Evolutionary conservation across 768 basidiomycete genomes (phyloP), one percentile per base, ranked within the genome.

Genomic region (Suillus sp.): DNA sequence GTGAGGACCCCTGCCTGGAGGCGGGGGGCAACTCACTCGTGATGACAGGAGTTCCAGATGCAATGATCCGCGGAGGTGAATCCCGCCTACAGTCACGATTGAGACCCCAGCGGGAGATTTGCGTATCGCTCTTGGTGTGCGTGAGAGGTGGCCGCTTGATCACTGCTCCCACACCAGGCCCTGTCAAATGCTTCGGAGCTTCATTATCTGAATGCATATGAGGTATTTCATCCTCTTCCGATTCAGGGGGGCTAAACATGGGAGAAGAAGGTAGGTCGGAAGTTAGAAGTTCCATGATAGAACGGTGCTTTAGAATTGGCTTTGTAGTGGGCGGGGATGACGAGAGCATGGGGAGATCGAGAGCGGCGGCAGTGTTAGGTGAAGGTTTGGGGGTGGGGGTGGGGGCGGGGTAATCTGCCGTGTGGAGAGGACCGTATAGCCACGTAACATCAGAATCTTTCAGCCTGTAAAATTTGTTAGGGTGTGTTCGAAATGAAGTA

Each of bases 401-500:
- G 4, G 89, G 90, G 4, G 87, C 82, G 78, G 90, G 91, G 68
- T 94, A 93, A 51, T 89, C 87, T n/a, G 93, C 94, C 1, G 95
- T 93, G 75, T 99, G 96, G 0, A 99, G 81, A 25, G 96, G 96
- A 0, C 96, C 96, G 71, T 99, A 99, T 0, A 99, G 86, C 96
- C 96, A 99, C 2, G 97, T 99, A 45, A 99, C 96, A 74, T 99
- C 96, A 7, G 93, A 95, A 77, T 99, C 96, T 77, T 99, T 99
- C 70, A 99, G 87, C 96, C 96, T 99, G 79, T 4, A 22, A 6
- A 32, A 14, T 16, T 40, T 2, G 69, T 73, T 45, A 74, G 66
- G 38, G 40, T 38, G 38, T 7, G 18, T 55, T 32, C n/a, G 65
- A 43, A 34, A 40, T 25, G n/a, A 3, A 56, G 55, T 37, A 37